Base-by-base conservation (phyloP, 2,329 filamentous ascomycete species). In the Xylariaceae sp. region DNA sequence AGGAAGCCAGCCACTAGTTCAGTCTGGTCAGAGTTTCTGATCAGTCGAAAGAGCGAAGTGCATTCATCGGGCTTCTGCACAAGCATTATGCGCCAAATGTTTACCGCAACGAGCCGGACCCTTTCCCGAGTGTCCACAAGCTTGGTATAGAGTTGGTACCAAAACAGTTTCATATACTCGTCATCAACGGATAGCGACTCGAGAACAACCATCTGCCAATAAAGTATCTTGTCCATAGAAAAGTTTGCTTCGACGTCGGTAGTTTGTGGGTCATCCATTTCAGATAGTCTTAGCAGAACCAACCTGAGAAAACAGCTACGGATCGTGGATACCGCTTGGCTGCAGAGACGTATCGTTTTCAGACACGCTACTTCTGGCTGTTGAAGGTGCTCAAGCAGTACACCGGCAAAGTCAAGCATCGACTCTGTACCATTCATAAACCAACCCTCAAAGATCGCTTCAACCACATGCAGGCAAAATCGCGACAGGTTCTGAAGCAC, bases 391-490 rank as follows among this genome's bases (percentile, higher is more conserved):
- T 99, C 94, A 5, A 99, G 72, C 5, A 96, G 73, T 51, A 86
- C 85, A 1, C 92, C 94, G 3, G 86, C 81, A 64, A 96, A 95
- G 64, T 97, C 91, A 34, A 97, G 79, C 62, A 94, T 80, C 3
- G 84, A 79, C 63, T 91, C 88, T 1, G 89, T 89, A 1, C 92
- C 92, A 61, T 94, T 87, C 59, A 96, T 82, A 66, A 97, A 97
- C 89, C 91, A 96, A 12, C 94, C 94, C 71, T 97, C 94, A 62
- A 94, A 96, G 9, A 96, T 86, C 4, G 90, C 89, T 69, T 99
- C 94, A 0, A 87, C 83, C 68, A 97, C 81, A 66, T 97, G 89
- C 2, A 82, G 76, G 34, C 86, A 84, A 59, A 96, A 87, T 9
- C 91, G 83, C 0, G 88, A 86, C 66, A 99, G 77, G 62, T 99